Conservation (phyloP, 345 rosid genomes). For the Brassica nigra region DNA sequence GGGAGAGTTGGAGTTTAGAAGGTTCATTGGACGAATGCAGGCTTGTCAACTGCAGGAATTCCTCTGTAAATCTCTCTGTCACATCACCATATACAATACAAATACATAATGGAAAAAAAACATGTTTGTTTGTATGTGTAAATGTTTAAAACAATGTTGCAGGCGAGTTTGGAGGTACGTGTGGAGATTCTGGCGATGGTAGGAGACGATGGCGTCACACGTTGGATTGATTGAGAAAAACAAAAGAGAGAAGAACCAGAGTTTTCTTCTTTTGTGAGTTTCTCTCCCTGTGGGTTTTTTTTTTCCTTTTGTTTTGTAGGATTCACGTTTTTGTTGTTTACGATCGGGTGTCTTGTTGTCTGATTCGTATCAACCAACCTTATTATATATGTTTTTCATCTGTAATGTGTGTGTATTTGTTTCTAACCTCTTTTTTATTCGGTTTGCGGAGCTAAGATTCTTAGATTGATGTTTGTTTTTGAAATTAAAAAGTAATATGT, state of each 20-base stretch:
- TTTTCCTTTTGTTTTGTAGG: neutral
- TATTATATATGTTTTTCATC: neutral
- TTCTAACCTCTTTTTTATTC: neutral
- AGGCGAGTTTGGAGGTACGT: conserved; percentile 81
- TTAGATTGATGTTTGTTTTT: neutral
- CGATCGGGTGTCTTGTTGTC: neutral
- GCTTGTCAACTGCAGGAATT: conserved; percentile 86
- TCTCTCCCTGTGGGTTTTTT: neutral
- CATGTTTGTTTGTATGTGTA: conserved; percentile 3
- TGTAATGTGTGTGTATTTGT: neutral
- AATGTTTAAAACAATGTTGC: conserved; percentile 37
- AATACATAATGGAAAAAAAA: neutral
- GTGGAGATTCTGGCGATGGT: conserved; percentile 81
- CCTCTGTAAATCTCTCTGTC: conserved; percentile 51
- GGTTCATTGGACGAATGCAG: conserved; percentile 88
- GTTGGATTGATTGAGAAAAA: conserved; percentile 68
- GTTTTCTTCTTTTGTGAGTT: neutral
- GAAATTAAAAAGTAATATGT: neutral
- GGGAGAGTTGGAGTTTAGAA: conserved; percentile 98
- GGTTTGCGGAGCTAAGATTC: neutral
- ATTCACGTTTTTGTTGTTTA: neutral
- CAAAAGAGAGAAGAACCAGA: neutral
- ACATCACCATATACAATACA: neutral
- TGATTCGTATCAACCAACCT: neutral
- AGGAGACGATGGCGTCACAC: conserved; percentile 84